Evolutionary conservation across 176 grass and related monocot genomes (phyloP), one percentile per base, ranked within the genome.

Genomic region (Tillandsia fasciculata): DNA sequence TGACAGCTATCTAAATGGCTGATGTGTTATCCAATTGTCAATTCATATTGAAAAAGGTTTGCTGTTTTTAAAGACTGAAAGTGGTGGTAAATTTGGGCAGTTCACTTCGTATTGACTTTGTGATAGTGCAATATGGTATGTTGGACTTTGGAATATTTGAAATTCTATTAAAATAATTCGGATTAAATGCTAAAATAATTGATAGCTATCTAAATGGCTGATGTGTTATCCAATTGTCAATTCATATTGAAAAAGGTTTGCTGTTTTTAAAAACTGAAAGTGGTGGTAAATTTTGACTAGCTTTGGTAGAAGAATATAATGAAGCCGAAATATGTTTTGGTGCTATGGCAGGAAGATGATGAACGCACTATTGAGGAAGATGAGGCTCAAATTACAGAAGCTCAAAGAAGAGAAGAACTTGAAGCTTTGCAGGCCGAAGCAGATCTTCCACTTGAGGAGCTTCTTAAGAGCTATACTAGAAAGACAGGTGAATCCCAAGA

Each of bases 381-480:
- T 82, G 95, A 99, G 84, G 95, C 87, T 83, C 85, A 84, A 79
- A 93, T 99, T 49, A 99, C 84, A 2, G 82, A 90, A 63, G 79
- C 80, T 65, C 89, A 99, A 66, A 76, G 87, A 57, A 86, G 72
- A 66, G 90, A 92, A 67, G 95, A 99, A 81, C 68, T 99, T 74
- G 72, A 75, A 69, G 84, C 82, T 81, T 90, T 94, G 75, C 70
- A 99, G 69, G 87, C 82, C 67, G 90, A 99, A 94, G 90, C 90
- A 77, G 87, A 99, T 74, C 70, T 99, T 69, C 90, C 89, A 71
- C 73, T 99, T 15, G 87, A 88, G 77, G 84, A 84, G 51, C 66
- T 99, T 64, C 82, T 93, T 8, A 88, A 90, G 57, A 48, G 27
- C 29, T 80, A 85, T n/a, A n/a, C 68, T 14, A 68, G 49, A 64